phyloP scores from a whole-genome alignment of 2,329 filamentous ascomycete genomes.

The Camillea tinctor region DNA sequence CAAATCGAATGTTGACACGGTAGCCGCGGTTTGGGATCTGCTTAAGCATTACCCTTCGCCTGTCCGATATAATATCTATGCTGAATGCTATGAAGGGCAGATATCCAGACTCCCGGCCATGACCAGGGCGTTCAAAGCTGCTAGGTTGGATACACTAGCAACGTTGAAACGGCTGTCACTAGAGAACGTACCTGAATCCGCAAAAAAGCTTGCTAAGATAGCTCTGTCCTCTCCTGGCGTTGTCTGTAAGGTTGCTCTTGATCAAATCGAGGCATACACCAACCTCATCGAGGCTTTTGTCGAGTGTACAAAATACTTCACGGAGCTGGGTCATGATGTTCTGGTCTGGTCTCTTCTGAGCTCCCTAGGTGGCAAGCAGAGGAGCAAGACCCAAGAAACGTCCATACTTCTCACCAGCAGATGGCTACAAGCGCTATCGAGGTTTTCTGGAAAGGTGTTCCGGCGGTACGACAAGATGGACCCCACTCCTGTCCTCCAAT shows the following conservation, averaged over 20 bases:
- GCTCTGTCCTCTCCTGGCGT: slow-evolving; percentile 87
- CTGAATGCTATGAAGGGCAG: slow-evolving; percentile 85
- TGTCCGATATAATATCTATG: slow-evolving; percentile 82
- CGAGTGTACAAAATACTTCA: slow-evolving; percentile 92
- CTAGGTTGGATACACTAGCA: slow-evolving; percentile 75
- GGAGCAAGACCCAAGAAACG: slow-evolving; percentile 61
- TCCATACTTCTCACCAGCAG: slow-evolving; percentile 75
- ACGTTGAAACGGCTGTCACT: slow-evolving; percentile 87
- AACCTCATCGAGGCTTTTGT: slow-evolving; percentile 95
- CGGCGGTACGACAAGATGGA: slow-evolving; percentile 82
- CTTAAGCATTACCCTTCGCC: slow-evolving; percentile 75
- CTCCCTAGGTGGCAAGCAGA: slow-evolving; percentile 59
- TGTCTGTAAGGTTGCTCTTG: slow-evolving; percentile 85
- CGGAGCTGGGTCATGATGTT: slow-evolving; percentile 87
- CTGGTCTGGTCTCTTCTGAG: slow-evolving; percentile 90
- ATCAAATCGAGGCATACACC: slow-evolving; percentile 89
- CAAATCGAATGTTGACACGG: slow-evolving; percentile 77
- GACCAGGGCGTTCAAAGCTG: slow-evolving; percentile 72
- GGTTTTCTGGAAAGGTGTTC: slow-evolving; percentile 90
- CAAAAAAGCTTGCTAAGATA: slow-evolving; percentile 85
- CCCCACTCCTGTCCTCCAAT: slow-evolving; percentile 80
- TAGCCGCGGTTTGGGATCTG: slow-evolving; percentile 83
- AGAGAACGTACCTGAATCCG: slow-evolving; percentile 83
- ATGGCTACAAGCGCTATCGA: slow-evolving; percentile 87
- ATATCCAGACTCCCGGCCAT: slow-evolving; percentile 77